These are phyloP conservation scores for Mallotus repandus DNA, from an alignment of 441 rosid genomes.

Conservation along the genomic window DNA sequence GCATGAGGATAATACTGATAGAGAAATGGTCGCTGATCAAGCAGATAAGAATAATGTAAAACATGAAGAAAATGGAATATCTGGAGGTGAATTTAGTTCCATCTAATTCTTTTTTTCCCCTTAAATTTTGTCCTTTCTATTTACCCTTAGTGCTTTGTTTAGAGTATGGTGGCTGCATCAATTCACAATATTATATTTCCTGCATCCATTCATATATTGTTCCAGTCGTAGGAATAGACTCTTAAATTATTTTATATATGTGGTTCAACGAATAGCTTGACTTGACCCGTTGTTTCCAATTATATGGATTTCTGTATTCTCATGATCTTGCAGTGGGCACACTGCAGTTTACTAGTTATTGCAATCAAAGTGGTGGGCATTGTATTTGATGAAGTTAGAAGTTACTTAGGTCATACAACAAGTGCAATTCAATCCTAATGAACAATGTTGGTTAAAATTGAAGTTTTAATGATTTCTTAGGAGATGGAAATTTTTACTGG, in stretches of 20 bases:
- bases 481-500: too few species aligned
- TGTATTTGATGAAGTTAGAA: background rate
- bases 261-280: too few species aligned
- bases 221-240: background rate
- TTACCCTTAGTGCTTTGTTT: background rate
- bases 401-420: background rate
- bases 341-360: background rate
- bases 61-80: constrained; percentile 57
- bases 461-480: background rate
- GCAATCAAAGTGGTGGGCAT: background rate
- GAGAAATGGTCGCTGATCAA: constrained; percentile 55
- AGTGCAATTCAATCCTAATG: background rate
- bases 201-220: background rate
- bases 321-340: background rate
- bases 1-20: constrained; percentile 46
- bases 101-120: background rate
- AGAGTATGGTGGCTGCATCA: background rate
- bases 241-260: background rate
- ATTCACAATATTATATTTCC: background rate
- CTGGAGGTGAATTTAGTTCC: constrained; percentile 43
- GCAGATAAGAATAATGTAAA: constrained; percentile 46
- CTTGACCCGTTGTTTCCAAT: background rate
- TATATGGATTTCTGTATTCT: constrained; percentile 1
- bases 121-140: background rate
- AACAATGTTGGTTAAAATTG: background rate